Evolutionary conservation across 768 basidiomycete genomes (phyloP), one percentile per base, ranked within the genome.

Genomic region (Cystofilobasidium bisporidii): DNA sequence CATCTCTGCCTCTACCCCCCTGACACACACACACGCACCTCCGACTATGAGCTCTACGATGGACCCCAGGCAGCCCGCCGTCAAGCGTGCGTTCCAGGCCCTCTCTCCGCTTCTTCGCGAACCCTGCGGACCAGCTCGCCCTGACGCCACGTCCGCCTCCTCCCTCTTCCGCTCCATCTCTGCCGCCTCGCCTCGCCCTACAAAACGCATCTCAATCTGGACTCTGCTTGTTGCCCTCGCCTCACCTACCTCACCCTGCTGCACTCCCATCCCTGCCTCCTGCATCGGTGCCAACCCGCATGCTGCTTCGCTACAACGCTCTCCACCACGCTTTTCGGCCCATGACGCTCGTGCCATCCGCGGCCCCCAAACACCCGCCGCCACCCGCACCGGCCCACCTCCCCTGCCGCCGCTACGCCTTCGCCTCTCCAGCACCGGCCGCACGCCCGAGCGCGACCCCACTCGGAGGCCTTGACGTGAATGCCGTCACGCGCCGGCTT

Each of bases 391-490:
- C 48, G 5, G 8, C 41, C 5, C 15, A 8, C 14, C 41, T 14
- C 8, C 3, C 41, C 41, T 14, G 3, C 48, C n/a, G 22, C 48
- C 56, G 15, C 24, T 22, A 40, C 17, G 38, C n/a, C 8, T 36
- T 26, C 24, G 3, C 15, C 24, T 3, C 22, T 6, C 4, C 41
- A 45, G 60, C 60, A n/a, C n/a, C n/a, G 12, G 26, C 53, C 30
- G 30, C 60, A 41, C 60, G 60, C 38, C 60, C 60, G 1, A 9
- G 12, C 12, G 28, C 41, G 17, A 41, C 41, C 41, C 38, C 38
- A 3, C 63, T 55, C 14, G 67, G 67, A 38, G 61, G 56, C 10
- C 67, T 68, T 24, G 68, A 69, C 47, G 20, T 69, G 8, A 63
- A 56, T 12, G 57, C 57, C 18, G 68, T 69, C 30, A 32, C 57